A percentile compares a stretch with the other conserved stretches of the same genome.
phyloP scores from a whole-genome alignment of 164 flowering plant genomes.

The Taxillus chinensis region DNA sequence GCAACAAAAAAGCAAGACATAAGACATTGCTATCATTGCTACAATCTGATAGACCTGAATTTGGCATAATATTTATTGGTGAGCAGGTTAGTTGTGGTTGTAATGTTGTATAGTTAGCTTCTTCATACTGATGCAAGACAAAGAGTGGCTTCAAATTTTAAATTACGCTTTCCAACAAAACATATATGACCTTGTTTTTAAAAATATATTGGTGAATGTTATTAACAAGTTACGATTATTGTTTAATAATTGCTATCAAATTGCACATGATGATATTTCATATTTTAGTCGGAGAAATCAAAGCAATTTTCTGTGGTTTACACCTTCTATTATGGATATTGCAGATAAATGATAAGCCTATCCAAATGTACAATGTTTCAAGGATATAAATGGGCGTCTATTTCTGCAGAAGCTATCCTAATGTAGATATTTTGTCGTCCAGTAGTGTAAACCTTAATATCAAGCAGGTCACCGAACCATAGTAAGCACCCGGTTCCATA shows the following conservation, averaged over 20 bases:
- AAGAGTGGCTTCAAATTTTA: not conserved
- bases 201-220: too few species aligned
- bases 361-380: too few species aligned
- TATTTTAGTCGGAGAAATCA: slow-evolving; percentile 78
- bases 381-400: not conserved
- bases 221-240: too few species aligned
- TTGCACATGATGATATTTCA: not conserved
- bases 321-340: too few species aligned
- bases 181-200: too few species aligned
- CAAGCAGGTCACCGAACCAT: not conserved
- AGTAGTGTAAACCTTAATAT: not conserved
- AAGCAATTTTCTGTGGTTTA: too few species aligned
- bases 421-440: not conserved
- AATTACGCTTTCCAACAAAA: too few species aligned
- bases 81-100: slow-evolving; percentile 66
- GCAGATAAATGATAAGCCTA: too few species aligned
- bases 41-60: slow-evolving; percentile 50
- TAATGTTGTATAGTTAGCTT: not conserved
- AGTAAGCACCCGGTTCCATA: not conserved
- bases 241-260: too few species aligned
- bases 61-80: slow-evolving; percentile 71
- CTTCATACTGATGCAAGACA: not conserved
- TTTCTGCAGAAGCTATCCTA: not conserved
- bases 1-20: slow-evolving; percentile 34
- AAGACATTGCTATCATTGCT: slow-evolving; percentile 44